A percentile compares a stretch with the other conserved stretches of the same genome.
phyloP scores from a whole-genome alignment of 495 filamentous ascomycete genomes.

The Podospora bellae-mahoneyi region DNA sequence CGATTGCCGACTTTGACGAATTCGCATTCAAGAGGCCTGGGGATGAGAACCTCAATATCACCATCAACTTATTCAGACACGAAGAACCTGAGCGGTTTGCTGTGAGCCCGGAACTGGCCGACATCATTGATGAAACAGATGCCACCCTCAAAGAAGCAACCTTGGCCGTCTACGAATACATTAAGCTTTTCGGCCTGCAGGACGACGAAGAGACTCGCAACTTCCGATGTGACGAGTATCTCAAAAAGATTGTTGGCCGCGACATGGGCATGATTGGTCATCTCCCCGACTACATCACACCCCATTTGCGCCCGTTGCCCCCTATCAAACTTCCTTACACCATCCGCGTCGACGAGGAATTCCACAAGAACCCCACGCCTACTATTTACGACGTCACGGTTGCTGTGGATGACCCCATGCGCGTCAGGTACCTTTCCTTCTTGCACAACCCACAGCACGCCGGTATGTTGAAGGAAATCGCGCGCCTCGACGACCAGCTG shows the following conservation, averaged over 20 bases:
- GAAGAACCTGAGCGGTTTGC: conserved; percentile 81
- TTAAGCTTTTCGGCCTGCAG: conserved; percentile 77
- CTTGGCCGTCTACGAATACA: conserved; percentile 93
- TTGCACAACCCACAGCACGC: conserved; percentile 54
- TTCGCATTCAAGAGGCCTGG: conserved; percentile 86
- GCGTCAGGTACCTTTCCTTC: conserved; percentile 61
- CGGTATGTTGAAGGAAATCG: conserved; percentile 65
- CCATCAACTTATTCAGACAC: conserved; percentile 79
- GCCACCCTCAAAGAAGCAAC: conserved; percentile 82
- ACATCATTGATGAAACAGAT: conserved; percentile 81
- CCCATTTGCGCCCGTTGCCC: conserved; percentile 72
- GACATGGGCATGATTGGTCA: conserved; percentile 87
- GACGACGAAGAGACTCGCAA: conserved; percentile 91
- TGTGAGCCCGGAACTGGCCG: conserved; percentile 70
- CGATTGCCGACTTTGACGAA: conserved; percentile 77
- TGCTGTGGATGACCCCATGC: conserved; percentile 77
- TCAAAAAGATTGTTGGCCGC: conserved; percentile 64
- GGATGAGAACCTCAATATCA: conserved; percentile 90
- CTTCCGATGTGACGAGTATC: conserved; percentile 79
- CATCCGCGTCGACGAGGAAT: conserved; percentile 86
- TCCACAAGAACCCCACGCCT: conserved; percentile 60
- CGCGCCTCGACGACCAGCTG: conserved; percentile 75
- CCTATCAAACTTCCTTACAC: conserved; percentile 87
- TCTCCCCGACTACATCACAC: conserved; percentile 69
- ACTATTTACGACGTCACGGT: conserved; percentile 90